phyloP scores from a whole-genome alignment of 805 yeast genomes.

The Suhomyces kilbournensis region DNA sequence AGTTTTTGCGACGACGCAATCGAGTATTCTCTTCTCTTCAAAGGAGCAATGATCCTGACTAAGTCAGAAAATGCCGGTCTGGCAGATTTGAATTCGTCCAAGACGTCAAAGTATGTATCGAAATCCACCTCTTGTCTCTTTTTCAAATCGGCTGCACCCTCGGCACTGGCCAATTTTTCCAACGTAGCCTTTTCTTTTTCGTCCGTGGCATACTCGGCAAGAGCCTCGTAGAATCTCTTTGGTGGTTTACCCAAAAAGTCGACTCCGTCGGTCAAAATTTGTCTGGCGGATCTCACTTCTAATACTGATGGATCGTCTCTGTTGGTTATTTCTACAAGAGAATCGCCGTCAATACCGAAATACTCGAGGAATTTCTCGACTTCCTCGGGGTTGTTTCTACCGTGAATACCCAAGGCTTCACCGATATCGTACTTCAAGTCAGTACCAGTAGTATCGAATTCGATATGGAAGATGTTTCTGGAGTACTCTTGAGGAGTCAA shows the following conservation, averaged over 20 bases:
- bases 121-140: constrained; percentile 81
- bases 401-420: constrained; percentile 95
- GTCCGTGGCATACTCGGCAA: constrained; percentile 70
- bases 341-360: constrained; percentile 71
- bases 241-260: constrained; percentile 95
- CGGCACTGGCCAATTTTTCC: constrained; percentile 64
- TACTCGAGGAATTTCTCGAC: constrained; percentile 67
- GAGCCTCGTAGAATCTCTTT: constrained; percentile 84
- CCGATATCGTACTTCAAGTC: constrained; percentile 91
- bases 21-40: constrained; percentile 96
- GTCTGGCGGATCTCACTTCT: constrained; percentile 81
- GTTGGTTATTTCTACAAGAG: constrained; percentile 67
- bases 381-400: constrained; percentile 65
- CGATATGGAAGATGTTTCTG: constrained; percentile 94
- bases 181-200: constrained; percentile 62
- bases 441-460: constrained; percentile 87
- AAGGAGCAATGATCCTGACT: constrained; percentile 71
- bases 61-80: constrained; percentile 72
- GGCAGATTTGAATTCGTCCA: constrained; percentile 76
- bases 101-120: constrained; percentile 75
- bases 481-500: constrained; percentile 87
- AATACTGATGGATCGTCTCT: constrained; percentile 54
- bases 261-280: constrained; percentile 72
- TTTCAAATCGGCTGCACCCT: constrained; percentile 83
- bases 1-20: constrained; percentile 94